phyloP scores from a whole-genome alignment of 345 rosid genomes.

The Linum usitatissimum region DNA sequence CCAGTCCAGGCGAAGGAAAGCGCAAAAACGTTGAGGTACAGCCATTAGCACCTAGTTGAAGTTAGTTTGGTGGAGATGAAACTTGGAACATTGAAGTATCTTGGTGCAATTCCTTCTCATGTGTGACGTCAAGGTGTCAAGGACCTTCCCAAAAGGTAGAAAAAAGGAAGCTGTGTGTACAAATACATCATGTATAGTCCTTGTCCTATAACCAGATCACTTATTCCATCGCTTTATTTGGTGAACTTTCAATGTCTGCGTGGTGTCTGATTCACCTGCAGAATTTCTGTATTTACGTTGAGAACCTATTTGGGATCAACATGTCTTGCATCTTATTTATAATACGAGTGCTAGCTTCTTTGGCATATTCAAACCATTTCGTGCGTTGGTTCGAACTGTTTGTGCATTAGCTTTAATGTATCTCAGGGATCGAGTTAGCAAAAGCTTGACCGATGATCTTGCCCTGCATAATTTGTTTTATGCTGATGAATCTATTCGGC shows the following conservation, averaged over 20 bases:
- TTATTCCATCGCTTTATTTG: background rate
- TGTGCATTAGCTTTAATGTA: too few species aligned
- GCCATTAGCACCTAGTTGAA: background rate
- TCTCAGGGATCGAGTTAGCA: too few species aligned
- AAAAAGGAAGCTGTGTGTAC: background rate
- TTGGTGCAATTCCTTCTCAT: background rate
- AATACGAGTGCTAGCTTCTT: too few species aligned
- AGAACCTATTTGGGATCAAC: too few species aligned
- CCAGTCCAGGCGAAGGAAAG: constrained; percentile 76
- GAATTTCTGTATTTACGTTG: background rate
- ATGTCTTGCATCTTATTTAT: too few species aligned
- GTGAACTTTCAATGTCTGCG: background rate
- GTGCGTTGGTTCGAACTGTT: too few species aligned
- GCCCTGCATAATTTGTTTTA: too few species aligned
- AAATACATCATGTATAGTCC: background rate
- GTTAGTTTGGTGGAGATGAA: background rate
- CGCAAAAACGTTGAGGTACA: constrained; percentile 45
- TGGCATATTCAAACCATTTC: too few species aligned
- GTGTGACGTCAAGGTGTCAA: background rate
- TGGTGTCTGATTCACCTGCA: background rate
- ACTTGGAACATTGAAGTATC: background rate
- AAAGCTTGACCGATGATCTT: too few species aligned
- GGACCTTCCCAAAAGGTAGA: background rate
- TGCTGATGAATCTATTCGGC: too few species aligned
- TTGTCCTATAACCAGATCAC: background rate